Evolutionary conservation across 176 grass and related monocot genomes (phyloP), one percentile per base, ranked within the genome.

Genomic region (Eragrostis curvula): DNA sequence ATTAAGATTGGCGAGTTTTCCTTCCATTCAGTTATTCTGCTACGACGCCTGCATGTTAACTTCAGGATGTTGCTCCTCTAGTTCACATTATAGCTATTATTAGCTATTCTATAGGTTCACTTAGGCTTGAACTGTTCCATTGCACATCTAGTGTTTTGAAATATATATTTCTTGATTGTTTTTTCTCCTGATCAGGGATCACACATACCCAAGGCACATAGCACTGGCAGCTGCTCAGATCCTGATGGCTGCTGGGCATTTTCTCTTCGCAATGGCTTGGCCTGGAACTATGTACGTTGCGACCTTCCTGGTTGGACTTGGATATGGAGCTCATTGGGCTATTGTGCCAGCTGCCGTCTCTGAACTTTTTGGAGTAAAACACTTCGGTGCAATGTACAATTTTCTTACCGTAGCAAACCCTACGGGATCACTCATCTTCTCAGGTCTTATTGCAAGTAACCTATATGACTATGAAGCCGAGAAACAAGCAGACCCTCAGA

Each of bases 211-310:
- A 30, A 89, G 92, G 85, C 85, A 91, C 67, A 78, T 97, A 70
- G 88, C 87, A 12, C 64, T 94, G 78, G 85, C 86, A 68, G 36
- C 74, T 43, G 86, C 88, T 75, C 95, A 97, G 81, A 57, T 94
- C 39, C 46, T 90, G 56, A 89, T 92, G 86, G 85, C 88, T 72
- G 83, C 46, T 67, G 92, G 92, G 6, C 95, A 97, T 81, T 88
- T 97, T 70, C 85, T 97, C 78, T 94, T 97, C 48, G 92, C 95
- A 51, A 92, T 92, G 89, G 92, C 89, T 86, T 94, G 95, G 88
- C 92, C 95, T 71, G 89, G 95, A 84, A 92, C 90, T 23, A 92
- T 97, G 88, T 89, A 94, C 84, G 71, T 94, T 16, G 92, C 77
- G 25, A 94, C 90, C 61, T 86, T 97, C 55, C 80, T 97, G 36